Evolutionary conservation across 2,329 filamentous ascomycete genomes (phyloP).

Genomic region (Fusarium sp.): DNA sequence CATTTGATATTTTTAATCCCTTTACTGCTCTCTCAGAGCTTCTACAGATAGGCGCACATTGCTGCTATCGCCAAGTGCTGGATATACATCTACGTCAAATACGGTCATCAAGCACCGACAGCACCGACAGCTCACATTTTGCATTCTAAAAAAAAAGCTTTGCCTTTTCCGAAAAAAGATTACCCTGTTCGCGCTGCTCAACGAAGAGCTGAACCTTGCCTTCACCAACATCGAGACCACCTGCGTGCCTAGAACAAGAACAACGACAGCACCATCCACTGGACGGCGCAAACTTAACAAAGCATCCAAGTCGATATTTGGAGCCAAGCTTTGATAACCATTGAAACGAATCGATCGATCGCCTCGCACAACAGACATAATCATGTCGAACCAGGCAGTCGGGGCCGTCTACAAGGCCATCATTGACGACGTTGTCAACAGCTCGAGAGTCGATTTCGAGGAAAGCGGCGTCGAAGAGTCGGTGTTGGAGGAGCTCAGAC

Average conservation of each 20-base stretch:
- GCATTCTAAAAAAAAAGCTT: neutral
- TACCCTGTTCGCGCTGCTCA: neutral
- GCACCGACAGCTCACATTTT: slow-evolving; percentile 1
- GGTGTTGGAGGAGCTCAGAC: slow-evolving; percentile 86
- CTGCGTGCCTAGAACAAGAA: neutral
- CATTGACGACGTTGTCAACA: slow-evolving; percentile 88
- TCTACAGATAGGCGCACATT: slow-evolving; percentile 16
- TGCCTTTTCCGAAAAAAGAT: neutral
- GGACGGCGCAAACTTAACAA: slow-evolving; percentile 17
- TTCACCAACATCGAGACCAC: neutral
- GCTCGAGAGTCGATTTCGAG: slow-evolving; percentile 94
- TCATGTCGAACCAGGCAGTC: slow-evolving; percentile 70
- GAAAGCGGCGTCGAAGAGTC: slow-evolving; percentile 91
- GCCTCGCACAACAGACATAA: slow-evolving; percentile 35
- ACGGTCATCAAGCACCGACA: slow-evolving; percentile 25
- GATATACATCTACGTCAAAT: slow-evolving; percentile 21
- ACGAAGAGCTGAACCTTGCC: neutral
- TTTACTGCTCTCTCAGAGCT: slow-evolving; percentile 1
- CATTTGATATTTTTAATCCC: slow-evolving; percentile 6
- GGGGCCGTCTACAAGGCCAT: slow-evolving; percentile 84
- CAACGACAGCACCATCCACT: neutral
- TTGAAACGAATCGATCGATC: neutral
- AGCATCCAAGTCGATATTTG: neutral
- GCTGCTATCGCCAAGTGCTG: slow-evolving; percentile 22
- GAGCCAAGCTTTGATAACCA: neutral